These are phyloP conservation scores for Metschnikowia arizonensis DNA, from an alignment of 805 yeast genomes.

Conservation along the genomic window DNA sequence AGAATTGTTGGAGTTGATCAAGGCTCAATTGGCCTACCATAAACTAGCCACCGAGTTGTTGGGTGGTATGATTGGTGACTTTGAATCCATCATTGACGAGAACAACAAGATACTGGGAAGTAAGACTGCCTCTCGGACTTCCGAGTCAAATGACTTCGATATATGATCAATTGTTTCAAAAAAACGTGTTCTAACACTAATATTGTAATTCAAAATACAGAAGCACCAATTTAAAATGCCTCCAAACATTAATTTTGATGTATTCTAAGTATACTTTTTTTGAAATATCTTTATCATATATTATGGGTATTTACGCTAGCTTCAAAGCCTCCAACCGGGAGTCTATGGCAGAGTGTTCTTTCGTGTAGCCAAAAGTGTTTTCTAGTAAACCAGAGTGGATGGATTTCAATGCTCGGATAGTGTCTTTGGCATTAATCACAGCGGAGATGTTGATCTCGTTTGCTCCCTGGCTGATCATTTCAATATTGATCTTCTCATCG, in stretches of 20 bases:
- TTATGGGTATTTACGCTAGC: conserved; percentile 6
- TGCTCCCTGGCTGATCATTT: conserved; percentile 98
- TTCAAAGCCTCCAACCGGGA: conserved; percentile 16
- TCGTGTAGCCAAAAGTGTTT: conserved; percentile 25
- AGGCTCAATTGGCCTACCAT: conserved; percentile 79
- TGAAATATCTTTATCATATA: too few species aligned
- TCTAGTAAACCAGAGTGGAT: conserved; percentile 76
- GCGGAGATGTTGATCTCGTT: conserved; percentile 96
- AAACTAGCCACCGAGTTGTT: conserved; percentile 68
- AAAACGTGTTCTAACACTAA: not conserved
- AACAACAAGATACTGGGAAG: conserved; percentile 16
- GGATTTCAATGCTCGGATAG: conserved; percentile 79
- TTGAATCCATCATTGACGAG: conserved; percentile 59
- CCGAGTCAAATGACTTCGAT: conserved; percentile 25
- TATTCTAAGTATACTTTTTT: too few species aligned
- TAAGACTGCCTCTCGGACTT: conserved; percentile 13
- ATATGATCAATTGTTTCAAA: conserved; percentile 14
- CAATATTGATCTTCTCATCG: conserved; percentile 86
- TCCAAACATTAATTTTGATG: too few species aligned
- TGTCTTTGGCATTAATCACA: conserved; percentile 80
- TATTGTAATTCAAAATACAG: not conserved
- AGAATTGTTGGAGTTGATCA: conserved; percentile 62
- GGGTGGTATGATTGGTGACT: conserved; percentile 57
- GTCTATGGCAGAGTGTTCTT: conserved; percentile 17
- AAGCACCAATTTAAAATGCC: not conserved